A percentile compares a stretch with the other conserved stretches of the same genome.
These are phyloP conservation scores for Microstroma glucosiphilum DNA, from an alignment of 1,284 basidiomycete species.

Conservation along the genomic window DNA sequence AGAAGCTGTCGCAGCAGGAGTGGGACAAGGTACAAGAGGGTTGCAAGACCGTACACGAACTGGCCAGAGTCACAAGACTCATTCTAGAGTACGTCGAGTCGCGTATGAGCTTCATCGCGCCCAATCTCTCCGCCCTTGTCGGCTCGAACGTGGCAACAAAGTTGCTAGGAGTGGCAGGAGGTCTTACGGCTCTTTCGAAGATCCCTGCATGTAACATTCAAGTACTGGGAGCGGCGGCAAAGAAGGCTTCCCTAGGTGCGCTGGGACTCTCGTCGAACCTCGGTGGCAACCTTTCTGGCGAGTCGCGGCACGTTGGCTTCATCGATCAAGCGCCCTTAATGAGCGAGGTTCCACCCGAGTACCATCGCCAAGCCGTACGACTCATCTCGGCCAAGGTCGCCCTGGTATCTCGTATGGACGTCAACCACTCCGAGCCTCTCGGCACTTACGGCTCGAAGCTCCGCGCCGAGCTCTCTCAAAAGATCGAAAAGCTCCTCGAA, in stretches of 20 bases:
- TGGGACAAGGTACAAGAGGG: constrained; percentile 79
- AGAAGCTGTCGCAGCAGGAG: constrained; percentile 63
- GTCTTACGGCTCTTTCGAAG: constrained; percentile 79
- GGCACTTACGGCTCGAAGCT: constrained; percentile 74
- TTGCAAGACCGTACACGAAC: constrained; percentile 74
- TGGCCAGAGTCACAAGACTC: constrained; percentile 81
- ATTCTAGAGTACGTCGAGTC: constrained; percentile 99
- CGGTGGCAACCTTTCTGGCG: constrained; percentile 58
- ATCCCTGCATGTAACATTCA: constrained; percentile 95
- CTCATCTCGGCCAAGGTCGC: constrained; percentile 87
- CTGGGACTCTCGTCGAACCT: constrained; percentile 65
- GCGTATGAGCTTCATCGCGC: constrained; percentile 93
- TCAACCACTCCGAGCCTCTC: constrained; percentile 64
- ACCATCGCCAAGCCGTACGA: constrained; percentile 82
- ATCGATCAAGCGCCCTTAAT: constrained; percentile 88
- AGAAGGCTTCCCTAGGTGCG: constrained; percentile 58
- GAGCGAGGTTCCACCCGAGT: constrained; percentile 77
- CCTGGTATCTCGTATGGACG: constrained; percentile 88
- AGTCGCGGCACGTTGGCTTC: constrained; percentile 81
- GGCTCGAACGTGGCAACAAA: constrained; percentile 97
- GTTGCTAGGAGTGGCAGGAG: constrained; percentile 92
- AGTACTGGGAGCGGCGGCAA: constrained; percentile 87
- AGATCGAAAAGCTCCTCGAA: constrained; percentile 83
- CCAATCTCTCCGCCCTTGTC: constrained; percentile 94
- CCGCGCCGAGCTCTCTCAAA: constrained; percentile 78